Base-by-base conservation (phyloP, 2,329 filamentous ascomycete genomes). In the Fusarium mundagurra region DNA sequence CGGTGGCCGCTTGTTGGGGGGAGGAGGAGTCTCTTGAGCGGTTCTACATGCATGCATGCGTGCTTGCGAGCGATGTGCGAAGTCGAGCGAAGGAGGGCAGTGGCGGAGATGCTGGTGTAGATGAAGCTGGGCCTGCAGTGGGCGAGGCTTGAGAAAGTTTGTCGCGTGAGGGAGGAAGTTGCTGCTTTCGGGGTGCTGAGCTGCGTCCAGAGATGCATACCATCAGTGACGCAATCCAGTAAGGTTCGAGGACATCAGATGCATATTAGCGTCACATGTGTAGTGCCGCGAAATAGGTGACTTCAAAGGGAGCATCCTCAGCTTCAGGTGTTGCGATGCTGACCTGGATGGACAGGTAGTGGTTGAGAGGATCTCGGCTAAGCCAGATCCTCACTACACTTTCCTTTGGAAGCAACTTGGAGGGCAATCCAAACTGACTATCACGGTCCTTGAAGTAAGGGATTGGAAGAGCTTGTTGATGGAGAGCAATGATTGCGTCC, bases 1-100 rank as follows among this genome's bases (percentile, higher is more conserved):
- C 1, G 3, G 17, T 27, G 9, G 17, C 8, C 43, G 43, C 43
- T 0, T 43, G 1, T 17, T 1, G 0, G 41, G 24, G 18, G 18
- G 41, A 24, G 41, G 41, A 44, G 16, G 14, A 11, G 3, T 44
- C 0, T 20, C 0, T 27, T 20, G 1, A 20, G 0, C 12, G 2
- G 24, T 20, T 47, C 2, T 24, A 29, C 8, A 27, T 8, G 44
- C 5, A 29, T 47, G 7, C 18, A 4, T 14, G n/a, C n/a, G n/a
- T n/a, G 41, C 6, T 29, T 29, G 29, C 29, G 29, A 29, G 29
- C 29, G 29, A 29, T 29, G 8, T 29, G 8, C 8, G 36, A 20
- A 7, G 8, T 14, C 44, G 1, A 29, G 44, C 12, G 24, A 10
- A 20, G 44, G 12, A 14, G 44, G 5, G n/a, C 41, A 12, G 16